Evolutionary conservation across 2,329 filamentous ascomycete species (phyloP).

Genomic region (Teratosphaeria zuluensis): DNA sequence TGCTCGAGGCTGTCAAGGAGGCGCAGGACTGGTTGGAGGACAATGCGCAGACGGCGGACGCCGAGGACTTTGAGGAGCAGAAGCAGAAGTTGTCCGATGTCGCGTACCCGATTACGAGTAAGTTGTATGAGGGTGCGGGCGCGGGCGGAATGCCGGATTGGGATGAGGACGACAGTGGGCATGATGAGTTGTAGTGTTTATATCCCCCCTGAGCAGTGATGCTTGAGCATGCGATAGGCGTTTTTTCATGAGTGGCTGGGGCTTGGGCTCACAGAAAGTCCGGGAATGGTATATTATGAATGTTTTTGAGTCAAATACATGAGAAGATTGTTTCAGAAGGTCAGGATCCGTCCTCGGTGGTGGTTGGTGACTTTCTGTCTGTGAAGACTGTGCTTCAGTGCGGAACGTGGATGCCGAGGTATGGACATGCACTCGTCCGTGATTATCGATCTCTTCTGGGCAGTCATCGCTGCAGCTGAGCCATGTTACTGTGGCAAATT

Average conservation of each 20-base stretch:
- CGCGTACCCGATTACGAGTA: slow-evolving; percentile 97
- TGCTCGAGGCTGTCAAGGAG: slow-evolving; percentile 95
- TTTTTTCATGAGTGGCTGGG: background rate
- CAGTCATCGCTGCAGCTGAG: too few relatives aligned
- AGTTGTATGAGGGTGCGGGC: slow-evolving; percentile 64
- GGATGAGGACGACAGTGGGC: slow-evolving; percentile 51
- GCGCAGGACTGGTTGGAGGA: slow-evolving; percentile 92
- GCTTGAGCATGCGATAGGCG: background rate
- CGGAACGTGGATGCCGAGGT: too few relatives aligned
- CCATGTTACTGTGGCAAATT: too few relatives aligned
- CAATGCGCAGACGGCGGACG: slow-evolving; percentile 72
- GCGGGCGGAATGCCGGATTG: slow-evolving; percentile 47
- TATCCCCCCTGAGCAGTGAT: background rate
- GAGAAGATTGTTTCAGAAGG: background rate
- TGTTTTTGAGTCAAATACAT: background rate
- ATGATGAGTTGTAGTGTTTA: slow-evolving; percentile 39
- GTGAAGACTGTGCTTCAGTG: too few relatives aligned
- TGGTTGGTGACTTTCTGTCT: too few relatives aligned
- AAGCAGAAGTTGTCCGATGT: slow-evolving; percentile 97
- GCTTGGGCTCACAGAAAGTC: background rate
- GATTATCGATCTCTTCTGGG: too few relatives aligned
- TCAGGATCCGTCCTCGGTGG: background rate
- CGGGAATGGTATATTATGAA: background rate
- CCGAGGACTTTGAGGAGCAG: slow-evolving; percentile 98
- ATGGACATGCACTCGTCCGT: too few relatives aligned